Percentiles rank a stretch among this genome's conserved stretches.
These are phyloP conservation scores for Lithohypha guttulata DNA, from an alignment of 2,329 filamentous ascomycete genomes.

Conservation along the genomic window DNA sequence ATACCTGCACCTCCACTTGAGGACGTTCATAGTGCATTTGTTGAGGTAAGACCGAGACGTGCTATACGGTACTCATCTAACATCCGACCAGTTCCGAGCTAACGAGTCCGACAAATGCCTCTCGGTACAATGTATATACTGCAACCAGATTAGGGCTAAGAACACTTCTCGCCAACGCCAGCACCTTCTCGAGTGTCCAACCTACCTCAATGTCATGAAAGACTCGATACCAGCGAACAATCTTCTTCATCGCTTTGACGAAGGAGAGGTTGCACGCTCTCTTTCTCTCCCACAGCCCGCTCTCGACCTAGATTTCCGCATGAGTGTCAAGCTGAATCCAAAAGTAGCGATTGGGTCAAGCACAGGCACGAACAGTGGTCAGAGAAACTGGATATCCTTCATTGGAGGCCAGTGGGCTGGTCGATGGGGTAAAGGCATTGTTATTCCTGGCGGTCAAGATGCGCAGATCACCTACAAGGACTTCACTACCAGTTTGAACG, in stretches of 20 bases:
- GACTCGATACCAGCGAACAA: conserved; percentile 43
- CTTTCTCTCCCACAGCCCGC: conserved; percentile 37
- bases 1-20: conserved; percentile 38
- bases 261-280: conserved; percentile 38
- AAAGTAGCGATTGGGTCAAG: conserved; percentile 37
- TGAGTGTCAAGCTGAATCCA: conserved; percentile 43
- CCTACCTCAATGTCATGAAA: conserved; percentile 43
- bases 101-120: conserved; percentile 30
- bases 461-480: conserved; percentile 40
- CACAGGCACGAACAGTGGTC: conserved; percentile 32
- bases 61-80: not conserved
- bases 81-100: conserved; percentile 11
- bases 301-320: conserved; percentile 43
- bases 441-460: conserved; percentile 42
- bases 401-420: conserved; percentile 43
- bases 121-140: conserved; percentile 41
- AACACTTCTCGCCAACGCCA: conserved; percentile 41
- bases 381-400: conserved; percentile 42
- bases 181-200: conserved; percentile 39
- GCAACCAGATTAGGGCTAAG: conserved; percentile 40
- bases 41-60: conserved; percentile 23
- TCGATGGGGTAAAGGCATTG: conserved; percentile 41
- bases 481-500: conserved; percentile 34
- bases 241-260: conserved; percentile 40
- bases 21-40: conserved; percentile 40